Percentiles rank a stretch among this genome's conserved stretches.
Conservation (phyloP, 148 eudicot species). For the Rheum nobile region DNA sequence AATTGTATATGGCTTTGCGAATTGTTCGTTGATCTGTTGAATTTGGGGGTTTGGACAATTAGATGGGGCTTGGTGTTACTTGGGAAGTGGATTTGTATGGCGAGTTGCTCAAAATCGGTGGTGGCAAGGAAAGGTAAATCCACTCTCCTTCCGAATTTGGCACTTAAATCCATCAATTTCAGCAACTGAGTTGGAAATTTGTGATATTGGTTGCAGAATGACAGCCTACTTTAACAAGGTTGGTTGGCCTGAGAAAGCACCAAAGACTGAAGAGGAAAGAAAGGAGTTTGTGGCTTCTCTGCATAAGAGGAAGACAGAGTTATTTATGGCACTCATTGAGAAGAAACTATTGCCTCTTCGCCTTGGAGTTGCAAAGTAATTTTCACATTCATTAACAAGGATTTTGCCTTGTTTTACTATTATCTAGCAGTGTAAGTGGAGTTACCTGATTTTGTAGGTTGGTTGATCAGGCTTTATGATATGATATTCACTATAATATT, state of each 20-base stretch:
- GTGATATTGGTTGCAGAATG: conserved; percentile 49
- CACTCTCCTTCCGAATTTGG: not conserved
- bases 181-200: too few relatives aligned
- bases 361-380: conserved; percentile 95
- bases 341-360: conserved; percentile 84
- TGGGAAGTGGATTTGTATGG: conserved; percentile 98
- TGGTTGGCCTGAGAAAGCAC: conserved; percentile 98
- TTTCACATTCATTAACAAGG: not conserved
- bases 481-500: too few relatives aligned
- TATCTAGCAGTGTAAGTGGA: not conserved
- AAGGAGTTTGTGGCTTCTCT: conserved; percentile 78
- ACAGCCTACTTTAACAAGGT: conserved; percentile 89
- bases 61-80: conserved; percentile 52
- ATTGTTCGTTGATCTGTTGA: not conserved
- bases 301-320: conserved; percentile 89
- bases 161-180: not conserved
- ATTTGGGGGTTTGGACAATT: conserved; percentile 15
- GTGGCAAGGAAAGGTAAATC: conserved; percentile 88
- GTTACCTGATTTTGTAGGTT: too few relatives aligned
- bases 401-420: too few relatives aligned
- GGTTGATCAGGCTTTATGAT: too few relatives aligned
- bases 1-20: too few relatives aligned
- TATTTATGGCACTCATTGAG: conserved; percentile 94
- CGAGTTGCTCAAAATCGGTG: conserved; percentile 94
- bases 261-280: conserved; percentile 68